Conservation (phyloP, 225 moss, liverwort and hornwort genomes). For the Physcomitrellopsis africana region DNA sequence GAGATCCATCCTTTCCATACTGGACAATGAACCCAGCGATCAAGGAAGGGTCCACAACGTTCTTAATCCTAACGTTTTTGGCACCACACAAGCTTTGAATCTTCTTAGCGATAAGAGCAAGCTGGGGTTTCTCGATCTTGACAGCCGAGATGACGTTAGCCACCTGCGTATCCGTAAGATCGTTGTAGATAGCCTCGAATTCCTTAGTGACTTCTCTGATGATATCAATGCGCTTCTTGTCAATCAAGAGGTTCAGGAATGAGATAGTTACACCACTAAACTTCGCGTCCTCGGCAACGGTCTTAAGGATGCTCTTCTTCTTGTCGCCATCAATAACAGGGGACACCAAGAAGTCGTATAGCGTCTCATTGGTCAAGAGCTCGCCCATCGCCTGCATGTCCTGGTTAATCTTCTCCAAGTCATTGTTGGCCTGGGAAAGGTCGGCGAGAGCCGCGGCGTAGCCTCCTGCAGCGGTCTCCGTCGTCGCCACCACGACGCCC, state of each 20-base stretch:
- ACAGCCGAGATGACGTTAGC: constrained; percentile 95
- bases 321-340: constrained; percentile 81
- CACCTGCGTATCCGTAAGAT: constrained; percentile 79
- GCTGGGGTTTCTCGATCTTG: constrained; percentile 93
- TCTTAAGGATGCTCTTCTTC: constrained; percentile 92
- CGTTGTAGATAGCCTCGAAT: constrained; percentile 77
- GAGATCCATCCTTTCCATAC: constrained; percentile 93
- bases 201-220: constrained; percentile 82
- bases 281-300: constrained; percentile 75
- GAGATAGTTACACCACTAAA: constrained; percentile 71
- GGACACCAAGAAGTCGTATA: constrained; percentile 78
- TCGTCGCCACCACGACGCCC: constrained; percentile 76
- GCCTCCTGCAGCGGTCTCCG: constrained; percentile 64
- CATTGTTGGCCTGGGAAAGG: constrained; percentile 54
- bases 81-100: constrained; percentile 87
- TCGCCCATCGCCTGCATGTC: constrained; percentile 72
- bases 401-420: constrained; percentile 73
- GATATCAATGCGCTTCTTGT: constrained; percentile 81
- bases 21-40: constrained; percentile 95
- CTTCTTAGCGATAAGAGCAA: constrained; percentile 97
- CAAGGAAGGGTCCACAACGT: constrained; percentile 80
- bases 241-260: constrained; percentile 74
- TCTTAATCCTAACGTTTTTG: constrained; percentile 95
- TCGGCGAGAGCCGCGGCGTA: constrained; percentile 87
- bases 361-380: constrained; percentile 74